Percentiles rank a stretch among this genome's conserved stretches.
Conservation (phyloP, 164 flowering plant genomes). For the Euptelea pleiosperma region DNA sequence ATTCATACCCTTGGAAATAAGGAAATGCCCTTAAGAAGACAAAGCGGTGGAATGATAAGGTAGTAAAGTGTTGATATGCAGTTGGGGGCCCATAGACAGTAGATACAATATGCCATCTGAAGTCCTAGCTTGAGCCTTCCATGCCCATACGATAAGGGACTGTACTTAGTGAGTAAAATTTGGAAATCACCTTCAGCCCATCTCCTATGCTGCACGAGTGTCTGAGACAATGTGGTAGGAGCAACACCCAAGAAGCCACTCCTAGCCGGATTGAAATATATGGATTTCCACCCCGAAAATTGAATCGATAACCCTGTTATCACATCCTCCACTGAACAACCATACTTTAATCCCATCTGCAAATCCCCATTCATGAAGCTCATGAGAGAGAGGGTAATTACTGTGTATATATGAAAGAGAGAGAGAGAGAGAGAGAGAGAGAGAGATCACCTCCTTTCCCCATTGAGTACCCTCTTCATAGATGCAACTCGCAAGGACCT, state of each 20-base stretch:
- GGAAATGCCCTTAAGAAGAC: slow-evolving; percentile 51
- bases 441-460: slow-evolving; percentile 58
- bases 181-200: slow-evolving; percentile 79
- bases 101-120: slow-evolving; percentile 45
- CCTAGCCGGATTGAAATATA: slow-evolving; percentile 41
- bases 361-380: background rate
- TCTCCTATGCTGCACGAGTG: slow-evolving; percentile 69
- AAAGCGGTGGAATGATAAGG: slow-evolving; percentile 54
- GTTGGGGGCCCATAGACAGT: slow-evolving; percentile 50
- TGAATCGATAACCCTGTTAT: slow-evolving; percentile 62
- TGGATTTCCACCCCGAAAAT: slow-evolving; percentile 66
- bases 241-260: slow-evolving; percentile 55
- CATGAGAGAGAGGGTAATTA: background rate
- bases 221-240: slow-evolving; percentile 39
- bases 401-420: background rate
- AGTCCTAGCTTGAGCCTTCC: slow-evolving; percentile 45
- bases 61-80: slow-evolving; percentile 51
- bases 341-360: slow-evolving; percentile 70
- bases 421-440: slow-evolving; percentile 17
- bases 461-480: slow-evolving; percentile 50
- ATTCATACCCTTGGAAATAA: slow-evolving; percentile 53
- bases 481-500: slow-evolving; percentile 46
- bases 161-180: slow-evolving; percentile 46
- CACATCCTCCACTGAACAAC: slow-evolving; percentile 63
- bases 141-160: slow-evolving; percentile 46